Conservation (phyloP, 305 asterid genomes). For the Euphrasia arctica region DNA sequence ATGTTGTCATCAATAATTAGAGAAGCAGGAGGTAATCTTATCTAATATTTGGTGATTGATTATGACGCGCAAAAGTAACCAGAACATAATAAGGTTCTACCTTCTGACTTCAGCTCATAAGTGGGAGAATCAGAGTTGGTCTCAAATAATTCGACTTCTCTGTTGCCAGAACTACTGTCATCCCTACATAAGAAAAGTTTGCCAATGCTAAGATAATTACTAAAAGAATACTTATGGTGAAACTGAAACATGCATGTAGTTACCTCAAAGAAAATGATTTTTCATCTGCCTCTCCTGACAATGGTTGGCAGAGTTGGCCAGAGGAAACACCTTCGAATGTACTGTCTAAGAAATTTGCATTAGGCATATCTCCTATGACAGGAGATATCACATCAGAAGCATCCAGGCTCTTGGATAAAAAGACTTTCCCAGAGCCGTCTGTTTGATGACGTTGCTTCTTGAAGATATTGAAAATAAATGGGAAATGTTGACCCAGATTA, state of each 20-base stretch:
- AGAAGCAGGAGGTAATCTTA: slow-evolving; percentile 14
- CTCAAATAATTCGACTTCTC: slow-evolving; percentile 40
- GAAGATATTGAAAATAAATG: slow-evolving; percentile 74
- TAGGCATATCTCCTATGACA: slow-evolving; percentile 30
- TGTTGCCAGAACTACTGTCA: slow-evolving; percentile 43
- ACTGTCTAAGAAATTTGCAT: slow-evolving; percentile 28
- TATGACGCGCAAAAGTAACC: slow-evolving; percentile 15
- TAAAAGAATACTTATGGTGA: slow-evolving; percentile 20
- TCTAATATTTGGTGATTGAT: slow-evolving; percentile 13
- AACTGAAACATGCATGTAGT: slow-evolving; percentile 25
- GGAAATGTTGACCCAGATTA: slow-evolving; percentile 73
- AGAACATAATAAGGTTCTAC: slow-evolving; percentile 33
- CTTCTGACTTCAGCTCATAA: slow-evolving; percentile 46
- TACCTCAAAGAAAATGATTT: slow-evolving; percentile 52
- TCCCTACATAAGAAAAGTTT: slow-evolving; percentile 31
- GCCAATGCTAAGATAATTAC: slow-evolving; percentile 29
- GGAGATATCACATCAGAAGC: slow-evolving; percentile 36
- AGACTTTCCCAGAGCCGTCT: slow-evolving; percentile 33
- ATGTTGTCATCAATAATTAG: slow-evolving; percentile 16
- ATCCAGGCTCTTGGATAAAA: slow-evolving; percentile 28
- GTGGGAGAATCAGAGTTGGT: slow-evolving; percentile 35
- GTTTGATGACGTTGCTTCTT: slow-evolving; percentile 57
- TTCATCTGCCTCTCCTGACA: slow-evolving; percentile 35
- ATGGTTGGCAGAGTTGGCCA: slow-evolving; percentile 33
- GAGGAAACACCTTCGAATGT: slow-evolving; percentile 35